Percentiles rank a stretch among this genome's conserved stretches.
Evolutionary conservation across 257 asterid species (phyloP).

Genomic region (Apocynum venetum): DNA sequence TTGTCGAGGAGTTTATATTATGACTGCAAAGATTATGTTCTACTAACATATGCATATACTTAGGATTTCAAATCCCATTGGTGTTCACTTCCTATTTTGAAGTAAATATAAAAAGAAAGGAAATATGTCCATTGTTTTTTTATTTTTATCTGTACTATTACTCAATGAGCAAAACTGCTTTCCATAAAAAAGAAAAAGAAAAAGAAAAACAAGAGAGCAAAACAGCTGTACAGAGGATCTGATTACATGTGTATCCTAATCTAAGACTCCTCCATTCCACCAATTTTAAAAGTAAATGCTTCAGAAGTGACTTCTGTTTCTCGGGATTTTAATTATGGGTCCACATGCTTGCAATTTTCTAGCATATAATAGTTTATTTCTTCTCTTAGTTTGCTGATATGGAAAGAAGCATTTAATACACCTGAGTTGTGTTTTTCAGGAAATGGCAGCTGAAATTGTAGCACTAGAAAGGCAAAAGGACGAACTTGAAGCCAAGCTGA

Average conservation of each 20-base stretch:
- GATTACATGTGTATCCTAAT: too few relatives aligned
- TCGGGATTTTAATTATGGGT: not conserved
- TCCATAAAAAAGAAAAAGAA: too few relatives aligned
- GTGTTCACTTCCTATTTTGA: not conserved
- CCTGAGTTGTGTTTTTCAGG: conserved; percentile 49
- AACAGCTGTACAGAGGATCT: too few relatives aligned
- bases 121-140: not conserved
- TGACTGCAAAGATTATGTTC: not conserved
- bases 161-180: too few relatives aligned
- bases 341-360: not conserved
- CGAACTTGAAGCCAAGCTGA: conserved; percentile 71
- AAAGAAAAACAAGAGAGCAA: too few relatives aligned
- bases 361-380: not conserved
- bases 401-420: conserved; percentile 8
- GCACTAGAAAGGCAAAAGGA: conserved; percentile 56
- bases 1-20: not conserved
- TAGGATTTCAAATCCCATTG: not conserved
- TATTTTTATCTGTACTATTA: too few relatives aligned
- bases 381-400: not conserved
- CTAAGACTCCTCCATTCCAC: too few relatives aligned
- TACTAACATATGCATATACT: not conserved
- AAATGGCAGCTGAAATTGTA: conserved; percentile 53
- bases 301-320: not conserved
- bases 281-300: not conserved
- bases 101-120: not conserved